Percentiles rank a stretch among this genome's conserved stretches.
Evolutionary conservation across 768 basidiomycete species (phyloP).

Genomic region (Amanita phalloides): DNA sequence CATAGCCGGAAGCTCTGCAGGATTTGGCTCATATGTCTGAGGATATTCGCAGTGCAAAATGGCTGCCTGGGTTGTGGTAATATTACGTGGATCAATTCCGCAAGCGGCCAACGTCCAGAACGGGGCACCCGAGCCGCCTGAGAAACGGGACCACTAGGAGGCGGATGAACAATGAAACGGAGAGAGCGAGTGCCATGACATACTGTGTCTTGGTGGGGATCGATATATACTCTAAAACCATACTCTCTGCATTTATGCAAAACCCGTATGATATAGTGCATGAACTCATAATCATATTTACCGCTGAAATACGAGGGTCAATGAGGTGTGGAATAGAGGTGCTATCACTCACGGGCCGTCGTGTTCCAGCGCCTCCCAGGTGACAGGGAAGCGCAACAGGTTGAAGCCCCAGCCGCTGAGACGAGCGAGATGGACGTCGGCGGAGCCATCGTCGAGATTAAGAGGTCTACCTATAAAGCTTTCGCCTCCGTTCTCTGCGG

Average conservation of each 20-base stretch:
- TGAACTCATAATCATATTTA: constrained; percentile 82
- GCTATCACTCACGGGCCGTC: constrained; percentile 79
- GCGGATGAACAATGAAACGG: constrained; percentile 5
- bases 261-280: constrained; percentile 83
- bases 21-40: constrained; percentile 45
- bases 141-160: constrained; percentile 88
- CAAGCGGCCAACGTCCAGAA: constrained; percentile 90
- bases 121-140: constrained; percentile 90
- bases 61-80: constrained; percentile 79
- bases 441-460: constrained; percentile 74
- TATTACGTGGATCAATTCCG: constrained; percentile 77
- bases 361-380: constrained; percentile 94
- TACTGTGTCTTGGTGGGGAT: constrained; percentile 94
- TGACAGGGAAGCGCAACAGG: constrained; percentile 71
- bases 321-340: constrained; percentile 4
- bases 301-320: constrained; percentile 36
- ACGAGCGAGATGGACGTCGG: constrained; percentile 79
- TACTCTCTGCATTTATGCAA: constrained; percentile 87
- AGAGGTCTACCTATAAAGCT: constrained; percentile 74
- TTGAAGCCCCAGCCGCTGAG: constrained; percentile 93
- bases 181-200: constrained; percentile 18
- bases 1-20: constrained; percentile 80
- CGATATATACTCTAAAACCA: constrained; percentile 87
- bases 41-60: constrained; percentile 90
- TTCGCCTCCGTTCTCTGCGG: constrained; percentile 55